These are phyloP conservation scores for Geranomyces michiganensis DNA, from an alignment of 192 early-diverging fungal species.

Conservation along the genomic window DNA sequence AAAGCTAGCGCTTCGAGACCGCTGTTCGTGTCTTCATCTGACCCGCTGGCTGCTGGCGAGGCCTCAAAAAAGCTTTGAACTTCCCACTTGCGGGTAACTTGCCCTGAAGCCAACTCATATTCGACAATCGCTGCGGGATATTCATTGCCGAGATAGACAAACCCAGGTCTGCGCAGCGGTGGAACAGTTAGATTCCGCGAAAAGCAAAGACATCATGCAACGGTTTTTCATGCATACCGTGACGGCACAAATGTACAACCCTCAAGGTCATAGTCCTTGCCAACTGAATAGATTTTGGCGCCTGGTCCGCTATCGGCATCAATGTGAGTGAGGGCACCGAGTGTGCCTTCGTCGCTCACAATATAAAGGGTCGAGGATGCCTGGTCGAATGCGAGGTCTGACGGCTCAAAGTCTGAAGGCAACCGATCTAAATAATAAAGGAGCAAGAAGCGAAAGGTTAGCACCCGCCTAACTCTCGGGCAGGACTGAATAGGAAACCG, in stretches of 20 bases:
- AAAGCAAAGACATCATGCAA: no score
- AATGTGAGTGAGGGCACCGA: conserved; percentile 13
- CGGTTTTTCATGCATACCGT: no score
- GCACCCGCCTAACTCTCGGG: neutral
- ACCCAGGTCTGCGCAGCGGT: conserved; percentile 18
- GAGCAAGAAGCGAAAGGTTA: neutral
- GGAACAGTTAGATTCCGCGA: no score
- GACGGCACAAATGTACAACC: conserved; percentile 24
- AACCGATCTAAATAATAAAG: conserved; percentile 21
- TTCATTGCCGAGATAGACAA: conserved; percentile 32
- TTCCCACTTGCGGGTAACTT: conserved; percentile 3
- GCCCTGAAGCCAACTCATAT: conserved; percentile 12
- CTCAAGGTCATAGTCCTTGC: conserved; percentile 33
- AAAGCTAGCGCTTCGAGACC: conserved; percentile 40
- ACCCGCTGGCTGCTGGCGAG: neutral
- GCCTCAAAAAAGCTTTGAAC: conserved; percentile 20
- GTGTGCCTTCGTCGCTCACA: conserved; percentile 26
- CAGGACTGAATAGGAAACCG: neutral
- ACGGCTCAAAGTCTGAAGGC: conserved; percentile 26
- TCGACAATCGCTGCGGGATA: conserved; percentile 31
- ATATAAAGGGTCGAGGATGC: conserved; percentile 7
- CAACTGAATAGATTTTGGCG: conserved; percentile 14
- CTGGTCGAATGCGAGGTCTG: conserved; percentile 26
- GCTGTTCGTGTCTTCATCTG: conserved; percentile 5
- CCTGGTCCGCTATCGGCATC: neutral